phyloP scores from a whole-genome alignment of 495 filamentous ascomycete genomes.

The Lepidopterella palustris region DNA sequence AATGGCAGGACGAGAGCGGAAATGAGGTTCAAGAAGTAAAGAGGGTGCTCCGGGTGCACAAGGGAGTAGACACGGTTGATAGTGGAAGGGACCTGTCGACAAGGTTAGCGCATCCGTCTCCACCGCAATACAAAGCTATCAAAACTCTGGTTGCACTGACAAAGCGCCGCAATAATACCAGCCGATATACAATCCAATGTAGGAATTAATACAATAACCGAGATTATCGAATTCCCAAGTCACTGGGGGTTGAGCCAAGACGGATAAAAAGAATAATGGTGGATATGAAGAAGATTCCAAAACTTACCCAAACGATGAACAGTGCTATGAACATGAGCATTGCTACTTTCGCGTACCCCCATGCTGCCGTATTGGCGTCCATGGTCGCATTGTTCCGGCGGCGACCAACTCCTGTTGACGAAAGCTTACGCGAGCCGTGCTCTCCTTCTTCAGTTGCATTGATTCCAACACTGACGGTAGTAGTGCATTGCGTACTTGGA shows the following conservation, averaged over 20 bases:
- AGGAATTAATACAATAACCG: too few species aligned
- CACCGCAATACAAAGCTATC: neutral
- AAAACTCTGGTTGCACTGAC: neutral
- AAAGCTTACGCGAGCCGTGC: neutral
- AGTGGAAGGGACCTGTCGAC: slow-evolving; percentile 58
- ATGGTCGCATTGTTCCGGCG: slow-evolving; percentile 22
- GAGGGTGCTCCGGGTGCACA: slow-evolving; percentile 46
- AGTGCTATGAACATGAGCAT: slow-evolving; percentile 81
- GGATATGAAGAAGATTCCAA: neutral
- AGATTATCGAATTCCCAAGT: too few species aligned
- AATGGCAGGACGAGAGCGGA: slow-evolving; percentile 71
- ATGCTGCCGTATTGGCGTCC: slow-evolving; percentile 45
- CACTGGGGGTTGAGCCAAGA: neutral
- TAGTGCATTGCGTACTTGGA: neutral
- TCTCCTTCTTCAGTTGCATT: neutral
- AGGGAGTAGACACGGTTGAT: slow-evolving; percentile 70
- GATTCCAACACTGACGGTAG: neutral
- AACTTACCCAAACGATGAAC: slow-evolving; percentile 67
- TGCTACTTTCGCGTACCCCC: slow-evolving; percentile 76
- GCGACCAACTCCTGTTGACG: neutral
- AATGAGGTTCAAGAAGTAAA: slow-evolving; percentile 58
- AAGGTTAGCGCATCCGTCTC: neutral
- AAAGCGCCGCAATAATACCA: neutral
- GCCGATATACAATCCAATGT: too few species aligned
- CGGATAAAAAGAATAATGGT: slow-evolving; percentile 9